phyloP scores from a whole-genome alignment of 2,329 filamentous ascomycete genomes.

The Scedosporium apiospermum region DNA sequence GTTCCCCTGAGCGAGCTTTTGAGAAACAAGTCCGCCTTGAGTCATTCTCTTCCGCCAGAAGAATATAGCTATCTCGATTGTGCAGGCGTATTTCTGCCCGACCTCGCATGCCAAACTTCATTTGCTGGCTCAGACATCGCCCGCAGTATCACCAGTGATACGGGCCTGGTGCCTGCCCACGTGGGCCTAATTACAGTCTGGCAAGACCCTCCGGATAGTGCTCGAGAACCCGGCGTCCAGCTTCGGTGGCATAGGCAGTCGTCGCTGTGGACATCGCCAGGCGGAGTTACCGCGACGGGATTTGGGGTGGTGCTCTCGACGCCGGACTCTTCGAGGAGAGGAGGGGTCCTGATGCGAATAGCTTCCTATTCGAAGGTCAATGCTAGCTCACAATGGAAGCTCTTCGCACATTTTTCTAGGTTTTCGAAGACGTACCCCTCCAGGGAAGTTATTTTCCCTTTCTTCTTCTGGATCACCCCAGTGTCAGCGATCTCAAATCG shows the following conservation, averaged over 20 bases:
- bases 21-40: too few relatives aligned
- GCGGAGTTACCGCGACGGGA: neutral
- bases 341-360: neutral
- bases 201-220: neutral
- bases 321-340: neutral
- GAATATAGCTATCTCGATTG: too few relatives aligned
- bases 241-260: neutral
- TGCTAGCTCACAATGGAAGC: too few relatives aligned
- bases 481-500: neutral
- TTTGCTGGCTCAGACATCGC: too few relatives aligned
- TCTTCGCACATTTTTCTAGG: neutral
- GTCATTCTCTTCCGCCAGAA: too few relatives aligned
- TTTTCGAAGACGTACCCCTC: neutral
- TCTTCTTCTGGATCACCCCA: neutral
- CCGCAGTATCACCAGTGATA: too few relatives aligned
- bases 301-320: neutral
- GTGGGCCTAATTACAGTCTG: neutral
- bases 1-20: too few relatives aligned
- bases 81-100: too few relatives aligned
- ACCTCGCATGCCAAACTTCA: too few relatives aligned
- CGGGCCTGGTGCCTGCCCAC: too few relatives aligned
- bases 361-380: neutral
- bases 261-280: constrained; percentile 1
- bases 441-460: constrained; percentile 5
- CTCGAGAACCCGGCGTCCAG: neutral